Evolutionary conservation across 495 filamentous ascomycete genomes (phyloP).

Genomic region (Terfezia boudieri): DNA sequence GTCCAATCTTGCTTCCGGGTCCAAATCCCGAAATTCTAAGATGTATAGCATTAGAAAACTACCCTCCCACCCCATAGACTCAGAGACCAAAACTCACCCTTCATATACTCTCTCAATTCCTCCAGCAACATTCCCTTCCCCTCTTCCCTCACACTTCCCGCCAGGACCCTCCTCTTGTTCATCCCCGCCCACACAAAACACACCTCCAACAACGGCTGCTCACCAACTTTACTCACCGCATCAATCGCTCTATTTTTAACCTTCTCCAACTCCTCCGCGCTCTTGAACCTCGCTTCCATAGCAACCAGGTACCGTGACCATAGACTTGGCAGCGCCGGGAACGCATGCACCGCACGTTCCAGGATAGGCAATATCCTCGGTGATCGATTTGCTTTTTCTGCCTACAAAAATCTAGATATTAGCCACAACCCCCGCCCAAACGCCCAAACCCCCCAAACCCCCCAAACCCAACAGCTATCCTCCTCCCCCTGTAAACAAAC

Average conservation of each 20-base stretch:
- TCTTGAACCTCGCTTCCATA: conserved; percentile 48
- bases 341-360: conserved; percentile 62
- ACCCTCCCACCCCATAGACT: too few species aligned
- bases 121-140: conserved; percentile 31
- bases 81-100: not conserved
- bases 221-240: conserved; percentile 36
- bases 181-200: not conserved
- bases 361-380: conserved; percentile 29
- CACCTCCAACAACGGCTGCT: not conserved
- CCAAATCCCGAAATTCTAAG: not conserved
- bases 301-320: conserved; percentile 78
- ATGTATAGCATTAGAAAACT: not conserved
- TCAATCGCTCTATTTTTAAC: conserved; percentile 85
- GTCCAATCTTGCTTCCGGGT: conserved; percentile 32
- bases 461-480: conserved; percentile 15
- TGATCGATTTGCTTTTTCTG: conserved; percentile 15
- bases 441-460: not conserved
- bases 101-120: not conserved
- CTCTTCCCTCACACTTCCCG: conserved; percentile 63
- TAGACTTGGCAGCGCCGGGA: conserved; percentile 73
- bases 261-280: conserved; percentile 57
- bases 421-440: not conserved
- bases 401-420: conserved; percentile 18
- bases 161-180: conserved; percentile 22
- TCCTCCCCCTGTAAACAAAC: conserved; percentile 15